Evolutionary conservation across 1,284 basidiomycete genomes (phyloP).

Genomic region (Ceratobasidium sp.): DNA sequence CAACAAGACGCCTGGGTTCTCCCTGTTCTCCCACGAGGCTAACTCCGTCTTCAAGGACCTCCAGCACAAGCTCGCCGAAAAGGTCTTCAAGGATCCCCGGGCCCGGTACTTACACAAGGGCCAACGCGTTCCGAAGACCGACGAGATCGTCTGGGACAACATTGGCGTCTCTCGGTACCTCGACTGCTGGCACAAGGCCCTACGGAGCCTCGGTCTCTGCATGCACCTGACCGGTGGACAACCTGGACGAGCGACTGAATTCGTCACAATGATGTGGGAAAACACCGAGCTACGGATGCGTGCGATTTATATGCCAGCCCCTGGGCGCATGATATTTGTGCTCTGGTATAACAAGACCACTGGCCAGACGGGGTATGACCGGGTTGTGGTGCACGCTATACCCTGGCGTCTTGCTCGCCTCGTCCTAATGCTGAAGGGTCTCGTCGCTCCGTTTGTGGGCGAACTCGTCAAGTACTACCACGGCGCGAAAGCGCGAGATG

Average conservation of each 20-base stretch:
- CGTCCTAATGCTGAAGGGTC: background rate
- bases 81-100: no score
- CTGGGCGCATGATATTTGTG: background rate
- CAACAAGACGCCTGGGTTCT: background rate
- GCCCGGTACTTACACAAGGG: background rate
- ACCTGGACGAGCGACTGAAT: background rate
- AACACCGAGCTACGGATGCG: background rate
- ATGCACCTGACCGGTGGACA: background rate
- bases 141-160: background rate
- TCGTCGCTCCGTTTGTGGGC: slow-evolving; percentile 1
- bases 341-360: slow-evolving; percentile 18
- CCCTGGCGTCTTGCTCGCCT: slow-evolving; percentile 11
- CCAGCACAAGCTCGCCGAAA: no score
- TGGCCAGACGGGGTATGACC: background rate
- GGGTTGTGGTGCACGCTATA: background rate
- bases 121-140: background rate
- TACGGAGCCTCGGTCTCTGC: background rate
- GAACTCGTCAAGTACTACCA: background rate
- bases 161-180: background rate
- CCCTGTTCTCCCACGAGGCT: no score
- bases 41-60: background rate
- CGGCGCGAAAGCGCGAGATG: no score
- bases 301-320: background rate
- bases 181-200: background rate
- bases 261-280: background rate